These are phyloP conservation scores for Aspergillus carlsbadensis DNA, from an alignment of 495 filamentous ascomycete species.

Conservation along the genomic window DNA sequence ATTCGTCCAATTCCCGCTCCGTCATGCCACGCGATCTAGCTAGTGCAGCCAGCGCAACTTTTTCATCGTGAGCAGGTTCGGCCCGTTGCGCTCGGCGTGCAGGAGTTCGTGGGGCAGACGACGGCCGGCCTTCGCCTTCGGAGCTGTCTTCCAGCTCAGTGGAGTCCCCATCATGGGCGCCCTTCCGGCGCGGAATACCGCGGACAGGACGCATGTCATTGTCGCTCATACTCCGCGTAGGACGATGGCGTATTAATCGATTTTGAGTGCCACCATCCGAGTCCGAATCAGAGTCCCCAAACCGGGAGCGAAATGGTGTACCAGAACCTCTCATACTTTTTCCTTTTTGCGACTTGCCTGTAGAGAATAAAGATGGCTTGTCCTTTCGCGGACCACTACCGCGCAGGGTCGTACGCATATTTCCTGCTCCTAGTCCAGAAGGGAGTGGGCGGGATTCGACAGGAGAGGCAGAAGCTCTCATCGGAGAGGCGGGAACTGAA, in stretches of 20 bases:
- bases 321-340: constrained; percentile 29
- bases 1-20: constrained; percentile 39
- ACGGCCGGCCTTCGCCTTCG: constrained; percentile 34
- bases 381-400: constrained; percentile 29
- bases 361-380: constrained; percentile 46
- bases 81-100: constrained; percentile 5
- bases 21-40: constrained; percentile 43
- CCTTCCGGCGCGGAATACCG: constrained; percentile 57
- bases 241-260: constrained; percentile 58
- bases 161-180: constrained; percentile 59
- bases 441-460: constrained; percentile 32
- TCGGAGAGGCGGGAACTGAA: constrained; percentile 26
- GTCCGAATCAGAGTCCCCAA: constrained; percentile 74
- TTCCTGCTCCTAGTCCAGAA: constrained; percentile 31
- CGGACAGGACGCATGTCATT: constrained; percentile 67
- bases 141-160: constrained; percentile 69
- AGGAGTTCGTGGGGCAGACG: constrained; percentile 10
- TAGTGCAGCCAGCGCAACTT: constrained; percentile 40
- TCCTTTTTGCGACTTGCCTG: constrained; percentile 44
- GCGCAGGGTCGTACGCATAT: constrained; percentile 53
- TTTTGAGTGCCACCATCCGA: constrained; percentile 42
- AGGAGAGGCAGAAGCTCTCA: constrained; percentile 27
- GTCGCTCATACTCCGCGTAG: constrained; percentile 82
- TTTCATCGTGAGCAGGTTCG: constrained; percentile 13
- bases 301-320: constrained; percentile 36